A percentile compares a stretch with the other conserved stretches of the same genome.
Conservation (phyloP, 2,329 filamentous ascomycete genomes). For the Sordariomycetes sp. region DNA sequence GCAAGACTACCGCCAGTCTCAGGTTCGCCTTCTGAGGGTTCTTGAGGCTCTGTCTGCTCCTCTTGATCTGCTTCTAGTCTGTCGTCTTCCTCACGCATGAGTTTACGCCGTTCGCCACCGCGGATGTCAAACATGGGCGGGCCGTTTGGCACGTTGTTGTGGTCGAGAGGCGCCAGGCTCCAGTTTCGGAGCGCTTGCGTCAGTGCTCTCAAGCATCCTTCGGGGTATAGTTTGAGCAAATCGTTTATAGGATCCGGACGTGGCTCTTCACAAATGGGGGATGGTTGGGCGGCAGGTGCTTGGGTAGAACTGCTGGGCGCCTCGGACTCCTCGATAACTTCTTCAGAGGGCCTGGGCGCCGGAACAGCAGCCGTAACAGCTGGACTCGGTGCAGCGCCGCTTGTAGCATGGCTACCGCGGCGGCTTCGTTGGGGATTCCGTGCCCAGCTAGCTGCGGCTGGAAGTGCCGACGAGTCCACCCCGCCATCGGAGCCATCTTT, state of each 20-base stretch:
- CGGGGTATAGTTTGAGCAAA: slow-evolving; percentile 4
- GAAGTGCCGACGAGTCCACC: slow-evolving; percentile 81
- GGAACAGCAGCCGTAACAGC: slow-evolving; percentile 36
- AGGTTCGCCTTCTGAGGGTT: slow-evolving; percentile 59
- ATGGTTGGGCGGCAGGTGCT: too few species aligned
- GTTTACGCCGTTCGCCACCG: slow-evolving; percentile 73
- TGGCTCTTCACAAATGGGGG: too few species aligned
- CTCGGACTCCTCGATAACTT: slow-evolving; percentile 25
- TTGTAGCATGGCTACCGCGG: slow-evolving; percentile 72
- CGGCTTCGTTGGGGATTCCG: slow-evolving; percentile 58
- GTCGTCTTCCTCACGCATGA: slow-evolving; percentile 66
- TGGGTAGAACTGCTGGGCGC: slow-evolving; percentile 15
- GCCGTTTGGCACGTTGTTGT: slow-evolving; percentile 11
- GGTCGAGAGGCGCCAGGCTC: too few species aligned
- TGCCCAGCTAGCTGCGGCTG: slow-evolving; percentile 92
- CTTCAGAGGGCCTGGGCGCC: slow-evolving; percentile 39
- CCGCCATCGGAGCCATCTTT: slow-evolving; percentile 65
- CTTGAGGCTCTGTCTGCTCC: slow-evolving; percentile 32
- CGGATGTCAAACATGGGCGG: slow-evolving; percentile 77
- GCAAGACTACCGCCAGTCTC: slow-evolving; percentile 80
- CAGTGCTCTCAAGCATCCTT: slow-evolving; percentile 22
- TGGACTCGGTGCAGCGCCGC: slow-evolving; percentile 73
- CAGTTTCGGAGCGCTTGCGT: too few species aligned
- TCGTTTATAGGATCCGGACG: slow-evolving; percentile 3
- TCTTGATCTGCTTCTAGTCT: slow-evolving; percentile 38